These are phyloP conservation scores for Amphicarpaea edgeworthii DNA, from an alignment of 306 rosid genomes.

Conservation along the genomic window DNA sequence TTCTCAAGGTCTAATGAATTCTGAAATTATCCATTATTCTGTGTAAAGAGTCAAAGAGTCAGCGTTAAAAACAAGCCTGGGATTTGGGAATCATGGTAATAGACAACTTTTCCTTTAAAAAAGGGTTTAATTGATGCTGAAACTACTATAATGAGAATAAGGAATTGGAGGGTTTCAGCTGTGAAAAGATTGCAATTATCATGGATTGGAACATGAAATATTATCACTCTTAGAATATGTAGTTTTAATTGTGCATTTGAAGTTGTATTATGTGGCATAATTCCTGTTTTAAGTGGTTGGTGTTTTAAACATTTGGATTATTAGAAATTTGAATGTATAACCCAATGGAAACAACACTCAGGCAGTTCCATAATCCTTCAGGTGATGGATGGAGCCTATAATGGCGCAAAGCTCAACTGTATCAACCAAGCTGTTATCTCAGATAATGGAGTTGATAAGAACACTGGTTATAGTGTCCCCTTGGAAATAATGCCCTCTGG, in stretches of 20 bases:
- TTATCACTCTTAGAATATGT: slow-evolving; percentile 16
- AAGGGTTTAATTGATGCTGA: slow-evolving; percentile 11
- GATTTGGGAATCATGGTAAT: neutral
- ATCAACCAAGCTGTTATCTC: slow-evolving; percentile 89
- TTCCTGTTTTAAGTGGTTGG: slow-evolving; percentile 13
- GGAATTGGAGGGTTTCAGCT: slow-evolving; percentile 5
- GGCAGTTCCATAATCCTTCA: slow-evolving; percentile 37
- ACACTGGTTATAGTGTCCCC: slow-evolving; percentile 69
- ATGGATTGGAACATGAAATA: neutral
- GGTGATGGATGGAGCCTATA: slow-evolving; percentile 90
- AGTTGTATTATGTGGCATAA: slow-evolving; percentile 1
- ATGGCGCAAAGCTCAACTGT: slow-evolving; percentile 70
- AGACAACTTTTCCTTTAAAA: neutral
- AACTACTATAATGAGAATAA: neutral
- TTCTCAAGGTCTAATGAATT: slow-evolving; percentile 12
- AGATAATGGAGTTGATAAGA: slow-evolving; percentile 64
- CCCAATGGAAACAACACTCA: slow-evolving; percentile 32
- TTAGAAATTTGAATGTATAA: slow-evolving; percentile 28
- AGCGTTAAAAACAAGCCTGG: slow-evolving; percentile 17
- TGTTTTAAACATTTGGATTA: slow-evolving; percentile 29
- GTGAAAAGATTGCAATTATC: slow-evolving; percentile 6
- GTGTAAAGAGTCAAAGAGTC: slow-evolving; percentile 16
- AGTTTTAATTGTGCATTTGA: slow-evolving; percentile 13
- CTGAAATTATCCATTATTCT: neutral
- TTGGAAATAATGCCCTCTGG: slow-evolving; percentile 92